Evolutionary conservation across 2,329 filamentous ascomycete genomes (phyloP).

Genomic region (Phyllachora maydis): DNA sequence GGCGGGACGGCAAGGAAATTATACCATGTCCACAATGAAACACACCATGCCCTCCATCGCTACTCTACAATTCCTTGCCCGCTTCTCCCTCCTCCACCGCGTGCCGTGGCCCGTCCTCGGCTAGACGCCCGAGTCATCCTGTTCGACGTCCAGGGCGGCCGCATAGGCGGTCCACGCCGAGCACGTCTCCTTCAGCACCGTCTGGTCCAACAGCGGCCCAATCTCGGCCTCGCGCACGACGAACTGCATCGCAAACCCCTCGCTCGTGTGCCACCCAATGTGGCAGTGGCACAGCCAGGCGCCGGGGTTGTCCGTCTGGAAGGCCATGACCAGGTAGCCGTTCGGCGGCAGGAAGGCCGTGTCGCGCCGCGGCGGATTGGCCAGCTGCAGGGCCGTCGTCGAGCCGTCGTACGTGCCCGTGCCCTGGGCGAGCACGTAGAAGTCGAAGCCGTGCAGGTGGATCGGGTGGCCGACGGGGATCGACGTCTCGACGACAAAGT

Average conservation of each 20-base stretch:
- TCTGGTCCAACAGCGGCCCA: conserved; percentile 5
- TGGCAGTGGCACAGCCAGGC: conserved; percentile 15
- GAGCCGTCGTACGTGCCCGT: conserved; percentile 5
- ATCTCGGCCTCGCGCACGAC: conserved; percentile 15
- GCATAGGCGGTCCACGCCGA: conserved; percentile 11
- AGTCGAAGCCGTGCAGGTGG: conserved; percentile 30
- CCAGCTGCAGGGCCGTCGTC: conserved; percentile 4
- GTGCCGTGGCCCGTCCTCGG: no score
- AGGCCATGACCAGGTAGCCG: conserved; percentile 12
- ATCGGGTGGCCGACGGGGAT: conserved; percentile 16
- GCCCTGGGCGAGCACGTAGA: conserved; percentile 16
- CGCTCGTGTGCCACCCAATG: conserved; percentile 21
- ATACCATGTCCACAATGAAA: no score
- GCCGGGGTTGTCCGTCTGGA: conserved; percentile 14
- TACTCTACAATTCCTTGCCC: no score
- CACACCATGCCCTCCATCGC: no score
- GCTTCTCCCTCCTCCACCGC: no score
- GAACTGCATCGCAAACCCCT: conserved; percentile 31
- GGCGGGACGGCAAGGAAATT: no score
- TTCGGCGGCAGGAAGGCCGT: conserved; percentile 11
- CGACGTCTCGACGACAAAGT: conserved; percentile 1
- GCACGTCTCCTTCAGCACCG: conserved; percentile 10
- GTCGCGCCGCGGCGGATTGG: conserved; percentile 17
- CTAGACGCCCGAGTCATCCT: conserved; percentile 15
- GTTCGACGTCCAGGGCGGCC: conserved; percentile 4